Evolutionary conservation across 345 rosid species (phyloP).

Genomic region (Bretschneidera sinensis): DNA sequence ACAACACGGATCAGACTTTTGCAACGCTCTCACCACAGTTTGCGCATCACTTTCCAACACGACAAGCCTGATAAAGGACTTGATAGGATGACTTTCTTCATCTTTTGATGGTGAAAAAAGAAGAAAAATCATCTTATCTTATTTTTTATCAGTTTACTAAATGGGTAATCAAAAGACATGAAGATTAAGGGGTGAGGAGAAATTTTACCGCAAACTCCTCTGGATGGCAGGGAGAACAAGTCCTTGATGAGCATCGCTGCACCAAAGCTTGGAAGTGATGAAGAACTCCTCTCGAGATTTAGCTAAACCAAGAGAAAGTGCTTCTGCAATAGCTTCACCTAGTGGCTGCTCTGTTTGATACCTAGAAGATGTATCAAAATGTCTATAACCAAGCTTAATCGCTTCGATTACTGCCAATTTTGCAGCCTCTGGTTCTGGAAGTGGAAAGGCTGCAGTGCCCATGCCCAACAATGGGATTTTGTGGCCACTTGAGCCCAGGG

Average conservation of each 20-base stretch:
- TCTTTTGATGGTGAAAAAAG: too few species aligned
- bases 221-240: too few species aligned
- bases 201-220: too few species aligned
- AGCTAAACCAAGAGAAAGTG: background rate
- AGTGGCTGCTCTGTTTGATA: slow-evolving; percentile 30
- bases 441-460: slow-evolving; percentile 32
- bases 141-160: too few species aligned
- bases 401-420: slow-evolving; percentile 22
- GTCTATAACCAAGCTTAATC: slow-evolving; percentile 28
- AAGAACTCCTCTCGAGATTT: slow-evolving; percentile 6
- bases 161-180: background rate
- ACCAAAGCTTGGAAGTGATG: slow-evolving; percentile 11
- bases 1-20: too few species aligned
- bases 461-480: slow-evolving; percentile 32
- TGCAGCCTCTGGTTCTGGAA: slow-evolving; percentile 14
- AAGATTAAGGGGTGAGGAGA: background rate
- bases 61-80: too few species aligned
- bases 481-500: slow-evolving; percentile 21
- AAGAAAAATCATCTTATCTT: background rate
- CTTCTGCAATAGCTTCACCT: slow-evolving; percentile 27
- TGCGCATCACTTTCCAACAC: too few species aligned
- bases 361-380: slow-evolving; percentile 28
- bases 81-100: too few species aligned
- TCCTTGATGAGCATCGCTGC: background rate
- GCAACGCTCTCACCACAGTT: too few species aligned